A percentile compares a stretch with the other conserved stretches of the same genome.
Evolutionary conservation across 2,329 filamentous ascomycete genomes (phyloP).

Genomic region (Fusarium avenaceum): DNA sequence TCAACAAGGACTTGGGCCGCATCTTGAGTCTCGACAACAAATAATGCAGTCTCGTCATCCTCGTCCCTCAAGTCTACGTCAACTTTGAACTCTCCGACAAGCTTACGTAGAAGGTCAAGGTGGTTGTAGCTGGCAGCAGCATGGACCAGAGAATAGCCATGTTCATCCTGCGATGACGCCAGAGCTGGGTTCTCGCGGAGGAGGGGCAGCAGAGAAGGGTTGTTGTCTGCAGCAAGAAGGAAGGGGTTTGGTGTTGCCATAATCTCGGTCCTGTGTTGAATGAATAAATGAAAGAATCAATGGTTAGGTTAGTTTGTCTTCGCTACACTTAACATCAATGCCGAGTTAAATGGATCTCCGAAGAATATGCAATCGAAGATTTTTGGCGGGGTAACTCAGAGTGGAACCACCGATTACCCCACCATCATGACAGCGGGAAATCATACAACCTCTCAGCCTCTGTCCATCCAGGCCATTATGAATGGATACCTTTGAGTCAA

Average conservation of each 20-base stretch:
- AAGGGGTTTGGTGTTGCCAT: slow-evolving; percentile 68
- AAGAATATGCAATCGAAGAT: slow-evolving; percentile 6
- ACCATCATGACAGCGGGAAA: slow-evolving; percentile 5
- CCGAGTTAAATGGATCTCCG: background rate
- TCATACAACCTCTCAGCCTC: background rate
- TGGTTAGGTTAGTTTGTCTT: background rate
- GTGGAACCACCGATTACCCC: slow-evolving; percentile 11
- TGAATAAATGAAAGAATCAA: background rate
- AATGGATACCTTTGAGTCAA: no score
- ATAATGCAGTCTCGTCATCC: slow-evolving; percentile 94
- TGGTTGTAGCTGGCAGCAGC: slow-evolving; percentile 95
- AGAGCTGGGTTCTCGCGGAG: slow-evolving; percentile 81
- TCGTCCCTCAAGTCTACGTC: slow-evolving; percentile 87
- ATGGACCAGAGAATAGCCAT: slow-evolving; percentile 95
- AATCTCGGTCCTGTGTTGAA: background rate
- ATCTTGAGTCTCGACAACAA: slow-evolving; percentile 85
- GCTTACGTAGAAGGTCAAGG: slow-evolving; percentile 78
- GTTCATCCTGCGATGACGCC: slow-evolving; percentile 84
- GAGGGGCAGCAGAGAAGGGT: slow-evolving; percentile 77
- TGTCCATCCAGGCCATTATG: no score
- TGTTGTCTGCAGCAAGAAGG: slow-evolving; percentile 86
- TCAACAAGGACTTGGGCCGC: slow-evolving; percentile 85
- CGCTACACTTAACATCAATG: background rate
- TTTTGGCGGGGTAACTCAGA: slow-evolving; percentile 40
- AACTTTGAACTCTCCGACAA: slow-evolving; percentile 82